Evolutionary conservation across 805 yeast species (phyloP).

Genomic region (Candida tallmaniae): DNA sequence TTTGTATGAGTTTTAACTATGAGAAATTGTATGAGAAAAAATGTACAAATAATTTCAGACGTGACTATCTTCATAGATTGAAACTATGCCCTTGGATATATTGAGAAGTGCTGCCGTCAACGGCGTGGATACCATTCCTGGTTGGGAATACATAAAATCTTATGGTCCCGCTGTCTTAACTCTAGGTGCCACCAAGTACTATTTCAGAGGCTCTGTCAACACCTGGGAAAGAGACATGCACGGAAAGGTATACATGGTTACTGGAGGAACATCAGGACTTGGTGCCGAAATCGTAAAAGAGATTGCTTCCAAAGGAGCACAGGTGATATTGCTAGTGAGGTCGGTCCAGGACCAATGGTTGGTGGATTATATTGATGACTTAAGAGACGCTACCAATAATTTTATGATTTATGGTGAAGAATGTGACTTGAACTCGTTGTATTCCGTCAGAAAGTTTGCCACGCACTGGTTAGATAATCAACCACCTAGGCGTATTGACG

Average conservation of each 20-base stretch:
- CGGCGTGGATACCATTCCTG: conserved; percentile 75
- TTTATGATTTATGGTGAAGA: conserved; percentile 83
- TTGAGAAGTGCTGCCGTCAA: conserved; percentile 63
- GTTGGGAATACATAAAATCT: conserved; percentile 54
- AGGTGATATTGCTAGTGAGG: conserved; percentile 67
- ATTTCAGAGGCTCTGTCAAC: conserved; percentile 74
- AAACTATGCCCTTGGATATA: conserved; percentile 83
- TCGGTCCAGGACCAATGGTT: conserved; percentile 66
- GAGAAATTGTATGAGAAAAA: too few relatives aligned
- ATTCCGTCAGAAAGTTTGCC: conserved; percentile 82
- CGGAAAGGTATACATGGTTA: conserved; percentile 76
- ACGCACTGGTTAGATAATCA: conserved; percentile 89
- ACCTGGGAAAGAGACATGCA: conserved; percentile 93
- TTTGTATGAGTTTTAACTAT: too few relatives aligned
- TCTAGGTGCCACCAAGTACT: conserved; percentile 55
- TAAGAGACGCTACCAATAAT: conserved; percentile 67
- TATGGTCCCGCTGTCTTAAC: conserved; percentile 54
- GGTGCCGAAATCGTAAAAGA: conserved; percentile 76
- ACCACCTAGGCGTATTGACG: conserved; percentile 90
- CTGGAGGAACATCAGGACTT: conserved; percentile 94
- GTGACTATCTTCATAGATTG: too few relatives aligned
- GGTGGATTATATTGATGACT: conserved; percentile 71
- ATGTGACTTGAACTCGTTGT: conserved; percentile 72
- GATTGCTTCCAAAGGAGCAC: conserved; percentile 81
- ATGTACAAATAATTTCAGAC: too few relatives aligned